These are phyloP conservation scores for Meyerozyma athensensis DNA, from an alignment of 1,139 yeast genomes.

Conservation along the genomic window DNA sequence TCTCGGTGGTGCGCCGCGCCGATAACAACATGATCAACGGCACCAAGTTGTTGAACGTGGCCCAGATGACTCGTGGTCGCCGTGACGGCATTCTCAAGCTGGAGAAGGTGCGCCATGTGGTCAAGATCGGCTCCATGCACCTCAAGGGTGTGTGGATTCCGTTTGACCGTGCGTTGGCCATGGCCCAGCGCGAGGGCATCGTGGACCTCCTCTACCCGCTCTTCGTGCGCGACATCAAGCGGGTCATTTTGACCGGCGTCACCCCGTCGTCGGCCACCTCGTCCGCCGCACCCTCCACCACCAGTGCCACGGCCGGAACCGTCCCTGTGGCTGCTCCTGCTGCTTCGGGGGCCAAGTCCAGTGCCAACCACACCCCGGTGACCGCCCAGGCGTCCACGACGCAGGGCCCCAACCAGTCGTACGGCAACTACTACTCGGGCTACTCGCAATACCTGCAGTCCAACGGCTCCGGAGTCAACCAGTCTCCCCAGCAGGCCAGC, in stretches of 20 bases:
- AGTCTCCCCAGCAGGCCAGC: not conserved
- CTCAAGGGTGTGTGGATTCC: slow-evolving; percentile 58
- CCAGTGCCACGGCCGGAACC: slow-evolving; percentile 11
- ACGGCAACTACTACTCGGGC: slow-evolving; percentile 1
- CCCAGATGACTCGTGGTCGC: slow-evolving; percentile 54
- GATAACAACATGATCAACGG: slow-evolving; percentile 52
- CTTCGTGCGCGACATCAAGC: slow-evolving; percentile 35
- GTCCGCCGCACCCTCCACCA: slow-evolving; percentile 9
- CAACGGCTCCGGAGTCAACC: not conserved
- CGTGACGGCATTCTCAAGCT: slow-evolving; percentile 52
- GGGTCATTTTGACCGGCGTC: slow-evolving; percentile 54
- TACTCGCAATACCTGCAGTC: slow-evolving; percentile 1
- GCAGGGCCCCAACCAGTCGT: slow-evolving; percentile 11
- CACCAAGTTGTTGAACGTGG: slow-evolving; percentile 51
- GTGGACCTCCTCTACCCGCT: slow-evolving; percentile 38
- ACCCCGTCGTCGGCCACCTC: slow-evolving; percentile 25
- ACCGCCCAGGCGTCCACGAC: slow-evolving; percentile 12
- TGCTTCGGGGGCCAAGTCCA: slow-evolving; percentile 9
- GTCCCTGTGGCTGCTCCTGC: slow-evolving; percentile 11
- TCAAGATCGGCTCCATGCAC: slow-evolving; percentile 51
- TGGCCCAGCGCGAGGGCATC: slow-evolving; percentile 48
- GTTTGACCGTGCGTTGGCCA: slow-evolving; percentile 46
- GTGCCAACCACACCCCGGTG: slow-evolving; percentile 6
- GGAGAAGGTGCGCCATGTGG: slow-evolving; percentile 41
- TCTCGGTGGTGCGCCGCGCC: slow-evolving; percentile 47